Percentiles rank a stretch among this genome's conserved stretches.
These are phyloP conservation scores for Thermomucor indicae-seudaticae DNA, from an alignment of 371 early-diverging fungal genomes.

Conservation along the genomic window DNA sequence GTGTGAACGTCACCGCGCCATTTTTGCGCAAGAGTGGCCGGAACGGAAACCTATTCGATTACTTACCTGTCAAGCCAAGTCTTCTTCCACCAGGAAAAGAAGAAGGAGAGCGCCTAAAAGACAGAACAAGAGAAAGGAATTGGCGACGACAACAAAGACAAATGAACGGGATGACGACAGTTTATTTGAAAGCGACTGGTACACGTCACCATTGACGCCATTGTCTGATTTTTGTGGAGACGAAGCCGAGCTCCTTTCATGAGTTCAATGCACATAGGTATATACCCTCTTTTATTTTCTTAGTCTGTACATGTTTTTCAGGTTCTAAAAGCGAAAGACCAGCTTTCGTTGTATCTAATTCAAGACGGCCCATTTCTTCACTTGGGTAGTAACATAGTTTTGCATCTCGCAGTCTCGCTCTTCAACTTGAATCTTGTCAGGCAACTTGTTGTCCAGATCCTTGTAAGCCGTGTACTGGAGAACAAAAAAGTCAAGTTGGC, in stretches of 20 bases:
- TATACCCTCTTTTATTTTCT: too few species aligned
- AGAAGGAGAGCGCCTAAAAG: background rate
- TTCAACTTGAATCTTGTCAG: slow-evolving; percentile 9
- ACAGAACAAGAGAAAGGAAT: too few species aligned
- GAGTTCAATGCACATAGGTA: too few species aligned
- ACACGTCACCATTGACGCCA: slow-evolving; percentile 6
- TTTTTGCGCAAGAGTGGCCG: slow-evolving; percentile 47
- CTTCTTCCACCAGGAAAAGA: too few species aligned
- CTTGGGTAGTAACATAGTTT: slow-evolving; percentile 13
- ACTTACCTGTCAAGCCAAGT: too few species aligned
- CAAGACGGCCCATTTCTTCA: slow-evolving; percentile 15
- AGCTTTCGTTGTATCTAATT: too few species aligned
- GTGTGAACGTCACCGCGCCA: slow-evolving; percentile 38
- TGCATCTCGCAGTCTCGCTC: slow-evolving; percentile 15
- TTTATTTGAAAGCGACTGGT: too few species aligned
- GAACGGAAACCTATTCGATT: background rate
- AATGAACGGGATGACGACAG: too few species aligned
- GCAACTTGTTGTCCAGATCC: slow-evolving; percentile 5
- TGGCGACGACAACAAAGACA: too few species aligned
- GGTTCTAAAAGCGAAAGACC: too few species aligned
- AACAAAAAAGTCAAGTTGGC: slow-evolving; percentile 33
- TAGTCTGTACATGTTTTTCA: too few species aligned
- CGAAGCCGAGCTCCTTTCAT: slow-evolving; percentile 7
- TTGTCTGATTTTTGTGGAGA: slow-evolving; percentile 8
- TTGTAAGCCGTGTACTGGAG: slow-evolving; percentile 21